Evolutionary conservation across 257 asterid species (phyloP).

Genomic region (Rubia yunnanensis): DNA sequence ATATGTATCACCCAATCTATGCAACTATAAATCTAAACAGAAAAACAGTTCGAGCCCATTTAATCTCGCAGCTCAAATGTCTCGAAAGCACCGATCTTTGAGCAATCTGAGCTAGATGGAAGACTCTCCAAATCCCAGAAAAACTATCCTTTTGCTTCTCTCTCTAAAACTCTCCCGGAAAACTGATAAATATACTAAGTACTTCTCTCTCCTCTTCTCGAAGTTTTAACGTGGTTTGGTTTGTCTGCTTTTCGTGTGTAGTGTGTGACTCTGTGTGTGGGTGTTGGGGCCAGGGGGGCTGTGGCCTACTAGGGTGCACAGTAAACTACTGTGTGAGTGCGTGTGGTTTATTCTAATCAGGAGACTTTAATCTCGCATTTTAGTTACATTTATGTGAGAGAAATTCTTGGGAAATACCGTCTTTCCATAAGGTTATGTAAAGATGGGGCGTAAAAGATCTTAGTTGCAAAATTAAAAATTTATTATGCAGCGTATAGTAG

Average conservation of each 20-base stretch:
- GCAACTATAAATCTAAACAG: background rate
- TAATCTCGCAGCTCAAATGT: constrained; percentile 9
- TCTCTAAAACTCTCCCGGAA: constrained; percentile 19
- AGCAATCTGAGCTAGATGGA: constrained; percentile 5
- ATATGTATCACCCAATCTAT: constrained; percentile 5
- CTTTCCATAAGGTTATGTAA: background rate
- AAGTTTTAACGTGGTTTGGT: constrained; percentile 32
- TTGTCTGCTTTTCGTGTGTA: constrained; percentile 40
- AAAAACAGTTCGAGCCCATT: constrained; percentile 3
- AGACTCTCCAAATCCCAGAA: constrained; percentile 10
- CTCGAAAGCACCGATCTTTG: constrained; percentile 7
- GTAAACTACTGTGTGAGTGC: background rate
- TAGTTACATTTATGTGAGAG: too few species aligned
- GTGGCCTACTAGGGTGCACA: constrained; percentile 8
- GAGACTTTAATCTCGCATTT: too few species aligned
- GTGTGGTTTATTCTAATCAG: constrained; percentile 9
- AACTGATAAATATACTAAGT: constrained; percentile 48
- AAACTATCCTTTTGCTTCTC: background rate
- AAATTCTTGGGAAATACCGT: background rate
- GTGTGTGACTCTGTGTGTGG: constrained; percentile 3
- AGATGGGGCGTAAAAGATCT: too few species aligned
- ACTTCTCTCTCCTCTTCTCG: constrained; percentile 28
- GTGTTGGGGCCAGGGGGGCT: constrained; percentile 10
- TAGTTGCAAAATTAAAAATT: too few species aligned
- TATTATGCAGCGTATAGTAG: too few species aligned